Conservation (phyloP, 768 basidiomycete genomes). For the Leccinellum rugosiceps region DNA sequence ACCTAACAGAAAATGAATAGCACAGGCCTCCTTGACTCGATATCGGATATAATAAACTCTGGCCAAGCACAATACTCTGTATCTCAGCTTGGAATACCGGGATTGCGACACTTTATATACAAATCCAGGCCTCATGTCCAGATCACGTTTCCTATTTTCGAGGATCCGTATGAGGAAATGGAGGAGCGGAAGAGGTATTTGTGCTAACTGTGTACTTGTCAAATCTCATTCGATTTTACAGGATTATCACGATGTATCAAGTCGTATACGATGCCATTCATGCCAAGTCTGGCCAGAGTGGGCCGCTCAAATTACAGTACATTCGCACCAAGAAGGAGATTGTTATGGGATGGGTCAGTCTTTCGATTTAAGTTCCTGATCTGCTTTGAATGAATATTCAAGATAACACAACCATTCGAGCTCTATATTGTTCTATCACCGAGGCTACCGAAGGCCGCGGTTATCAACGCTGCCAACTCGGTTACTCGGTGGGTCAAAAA, state of each 20-base stretch:
- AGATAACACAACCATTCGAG: conserved; percentile 95
- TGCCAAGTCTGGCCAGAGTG: conserved; percentile 80
- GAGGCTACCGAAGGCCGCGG: conserved; percentile 81
- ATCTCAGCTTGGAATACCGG: conserved; percentile 80
- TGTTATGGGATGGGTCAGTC: conserved; percentile 90
- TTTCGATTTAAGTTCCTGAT: neutral
- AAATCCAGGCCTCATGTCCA: conserved; percentile 90
- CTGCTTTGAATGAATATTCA: neutral
- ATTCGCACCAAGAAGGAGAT: conserved; percentile 82
- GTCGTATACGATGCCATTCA: conserved; percentile 85
- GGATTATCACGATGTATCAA: conserved; percentile 86
- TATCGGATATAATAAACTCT: conserved; percentile 45
- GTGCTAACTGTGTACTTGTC: neutral
- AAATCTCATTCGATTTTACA: conserved; percentile 30
- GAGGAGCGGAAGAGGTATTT: conserved; percentile 60
- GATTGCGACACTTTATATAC: conserved; percentile 92
- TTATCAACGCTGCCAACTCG: conserved; percentile 83
- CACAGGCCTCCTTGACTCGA: conserved; percentile 53
- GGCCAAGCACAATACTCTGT: conserved; percentile 62
- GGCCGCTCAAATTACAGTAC: conserved; percentile 82
- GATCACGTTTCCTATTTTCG: conserved; percentile 80
- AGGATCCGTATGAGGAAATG: conserved; percentile 72
- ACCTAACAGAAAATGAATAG: conserved; percentile 55
- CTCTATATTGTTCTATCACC: conserved; percentile 83
- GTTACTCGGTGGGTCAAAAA: conserved; percentile 90